Evolutionary conservation across 352 stramenopile genomes (phyloP), one percentile per base, ranked within the genome.

Genomic region (Phytophthora parvispora): DNA sequence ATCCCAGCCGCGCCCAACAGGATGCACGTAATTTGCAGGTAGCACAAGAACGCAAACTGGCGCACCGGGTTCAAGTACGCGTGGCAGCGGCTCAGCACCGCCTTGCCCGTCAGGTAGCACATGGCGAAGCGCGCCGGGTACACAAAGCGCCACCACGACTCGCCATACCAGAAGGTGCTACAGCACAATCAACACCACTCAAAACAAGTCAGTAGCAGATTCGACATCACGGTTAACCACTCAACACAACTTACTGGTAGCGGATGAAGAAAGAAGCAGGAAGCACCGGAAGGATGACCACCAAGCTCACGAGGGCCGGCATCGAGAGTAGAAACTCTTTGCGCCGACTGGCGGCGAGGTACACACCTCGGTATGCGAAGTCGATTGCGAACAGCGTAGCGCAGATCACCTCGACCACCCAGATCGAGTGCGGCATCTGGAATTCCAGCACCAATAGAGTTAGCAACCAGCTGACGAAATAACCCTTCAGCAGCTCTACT

Each of bases 111-210:
- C 8, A 94, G 38, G 67, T 96, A 96, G 62, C 86, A 92, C 78
- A 94, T 92, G 68, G 89, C 72, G 51, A 96, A 95, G 6, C 89
- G 89, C n/a, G 88, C 52, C 1, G 89, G 89, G 73, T 96, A 96
- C 18, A 96, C 64, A 50, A 96, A 96, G 45, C 87, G 84, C 86
- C 86, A 95, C 75, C 87, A 88, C 28, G 82, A 84, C 16, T 78
- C 78, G 27, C 80, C 84, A 40, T 92, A 92, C 89, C 89, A 96
- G 16, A 95, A 75, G 4, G 89, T 94, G 60, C 88, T 94, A 67
- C 16, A 45, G 16, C 18, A 45, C n/a, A n/a, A n/a, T n/a, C n/a
- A n/a, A n/a, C n/a, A n/a, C n/a, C n/a, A n/a, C n/a, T n/a, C n/a
- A n/a, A n/a, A n/a, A n/a, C n/a, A n/a, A n/a, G n/a, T n/a, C n/a